phyloP scores from a whole-genome alignment of 108 stramenopile species.

The Skeletonema potamos region DNA sequence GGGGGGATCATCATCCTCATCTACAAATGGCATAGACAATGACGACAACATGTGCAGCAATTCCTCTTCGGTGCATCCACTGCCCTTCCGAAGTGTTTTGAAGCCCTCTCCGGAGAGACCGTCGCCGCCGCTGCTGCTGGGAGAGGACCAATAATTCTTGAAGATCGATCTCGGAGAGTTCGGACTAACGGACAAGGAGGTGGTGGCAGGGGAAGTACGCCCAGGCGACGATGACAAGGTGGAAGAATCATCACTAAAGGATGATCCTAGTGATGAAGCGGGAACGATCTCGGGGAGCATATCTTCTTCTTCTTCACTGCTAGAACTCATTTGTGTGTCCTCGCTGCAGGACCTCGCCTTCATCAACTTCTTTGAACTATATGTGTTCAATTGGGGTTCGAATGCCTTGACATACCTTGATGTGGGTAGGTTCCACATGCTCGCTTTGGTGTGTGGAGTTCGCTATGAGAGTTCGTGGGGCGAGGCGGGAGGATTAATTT shows the following conservation, averaged over 20 bases:
- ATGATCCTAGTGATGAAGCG: not conserved
- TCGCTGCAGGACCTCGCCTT: not conserved
- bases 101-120: not conserved
- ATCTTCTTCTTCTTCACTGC: not conserved
- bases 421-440: not conserved
- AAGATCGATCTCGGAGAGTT: conserved; percentile 23
- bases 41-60: conserved; percentile 12
- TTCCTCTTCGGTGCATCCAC: not conserved
- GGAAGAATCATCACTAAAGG: not conserved
- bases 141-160: conserved; percentile 24
- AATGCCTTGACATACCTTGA: not conserved
- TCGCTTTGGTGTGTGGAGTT: not conserved
- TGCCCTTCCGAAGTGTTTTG: not conserved
- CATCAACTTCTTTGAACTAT: not conserved
- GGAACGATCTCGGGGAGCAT: not conserved
- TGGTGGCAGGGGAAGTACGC: not conserved
- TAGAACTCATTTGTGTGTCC: not conserved
- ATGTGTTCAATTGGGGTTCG: not conserved
- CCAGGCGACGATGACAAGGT: not conserved
- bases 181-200: not conserved
- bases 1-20: not conserved
- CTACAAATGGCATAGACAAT: conserved; percentile 8
- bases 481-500: not conserved
- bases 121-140: not conserved
- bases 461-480: not conserved